Percentiles rank a stretch among this genome's conserved stretches.
phyloP scores from a whole-genome alignment of 208 protist genomes.

The Crithidia sp. region DNA sequence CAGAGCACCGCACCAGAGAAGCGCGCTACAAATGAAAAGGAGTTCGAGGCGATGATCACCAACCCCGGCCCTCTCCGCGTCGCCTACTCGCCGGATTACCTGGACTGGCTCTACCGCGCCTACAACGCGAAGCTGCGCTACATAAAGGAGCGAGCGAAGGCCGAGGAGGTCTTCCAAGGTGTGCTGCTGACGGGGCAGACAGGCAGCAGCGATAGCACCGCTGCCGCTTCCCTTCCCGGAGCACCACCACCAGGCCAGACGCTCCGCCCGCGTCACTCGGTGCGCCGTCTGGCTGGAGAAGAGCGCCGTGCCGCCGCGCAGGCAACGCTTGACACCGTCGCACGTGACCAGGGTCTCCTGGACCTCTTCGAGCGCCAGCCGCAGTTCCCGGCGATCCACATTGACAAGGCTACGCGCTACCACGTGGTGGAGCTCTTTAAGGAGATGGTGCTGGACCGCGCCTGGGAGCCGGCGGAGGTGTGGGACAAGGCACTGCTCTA shows the following conservation, averaged over 20 bases:
- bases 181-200: slow-evolving; percentile 42
- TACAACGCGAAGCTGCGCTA: slow-evolving; percentile 74
- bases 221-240: slow-evolving; percentile 30
- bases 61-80: slow-evolving; percentile 87
- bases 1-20: slow-evolving; percentile 36
- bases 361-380: slow-evolving; percentile 88
- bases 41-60: slow-evolving; percentile 76
- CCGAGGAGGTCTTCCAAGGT: slow-evolving; percentile 70
- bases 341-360: slow-evolving; percentile 64
- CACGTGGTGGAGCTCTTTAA: slow-evolving; percentile 88
- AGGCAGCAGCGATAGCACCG: slow-evolving; percentile 5
- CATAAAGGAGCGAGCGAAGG: slow-evolving; percentile 47
- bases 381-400: slow-evolving; percentile 84
- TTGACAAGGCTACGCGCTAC: slow-evolving; percentile 64
- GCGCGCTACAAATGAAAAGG: slow-evolving; percentile 47
- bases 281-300: slow-evolving; percentile 64
- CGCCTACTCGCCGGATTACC: slow-evolving; percentile 83
- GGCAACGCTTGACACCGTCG: slow-evolving; percentile 53
- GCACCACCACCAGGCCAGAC: slow-evolving; percentile 54
- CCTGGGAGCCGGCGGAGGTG: slow-evolving; percentile 55
- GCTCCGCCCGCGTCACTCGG: slow-evolving; percentile 61
- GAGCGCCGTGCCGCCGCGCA: slow-evolving; percentile 54
- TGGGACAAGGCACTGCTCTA: slow-evolving; percentile 90
- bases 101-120: slow-evolving; percentile 85
- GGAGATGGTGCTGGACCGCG: slow-evolving; percentile 73